Base-by-base conservation (phyloP, 1,284 basidiomycete genomes). In the Melampsora allii-populina region DNA sequence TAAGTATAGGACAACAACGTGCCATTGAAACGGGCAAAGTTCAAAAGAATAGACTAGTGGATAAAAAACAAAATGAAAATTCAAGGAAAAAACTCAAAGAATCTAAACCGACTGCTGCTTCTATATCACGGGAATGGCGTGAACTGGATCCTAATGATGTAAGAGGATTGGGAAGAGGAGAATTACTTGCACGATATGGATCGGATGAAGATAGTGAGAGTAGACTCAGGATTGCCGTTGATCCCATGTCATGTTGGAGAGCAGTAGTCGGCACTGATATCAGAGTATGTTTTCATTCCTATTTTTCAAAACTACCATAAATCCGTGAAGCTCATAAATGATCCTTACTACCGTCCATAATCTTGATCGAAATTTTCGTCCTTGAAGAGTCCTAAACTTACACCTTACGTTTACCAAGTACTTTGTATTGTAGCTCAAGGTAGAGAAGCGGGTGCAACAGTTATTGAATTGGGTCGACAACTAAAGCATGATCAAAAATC, bases 401-500 rank as follows among this genome's bases (percentile, higher is more conserved):
- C 89, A 46, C 87, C 89, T 0, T 89, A 90, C 85, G 88, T 92
- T 2, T 94, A 92, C 80, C 86, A 87, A n/a, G 87, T 88, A 2
- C 85, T 95, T n/a, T 91, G 94, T 80, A 84, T 92, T 65, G 88
- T 95, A 77, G 89, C 90, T 45, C 86, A 90, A 63, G 89, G 89
- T 2, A 84, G 92, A 75, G 88, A 90, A 76, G 82, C 85, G 19
- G 92, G 92, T 7, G 85, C 91, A 3, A 89, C 90, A 17, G 88
- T 90, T 60, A 86, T 91, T 12, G 86, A 90, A 50, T 84, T 95
- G 12, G 90, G 91, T 48, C 86, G 87, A 77, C 84, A 86, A 77
- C 88, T 91, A n/a, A 87, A 87, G 60, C 92, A 93, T 79, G 92
- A 94, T 79, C 90, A 91, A 79, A 94, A 93, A 82, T 90, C 91